phyloP scores from a whole-genome alignment of 768 basidiomycete species.

The Fomitopsis serialis region DNA sequence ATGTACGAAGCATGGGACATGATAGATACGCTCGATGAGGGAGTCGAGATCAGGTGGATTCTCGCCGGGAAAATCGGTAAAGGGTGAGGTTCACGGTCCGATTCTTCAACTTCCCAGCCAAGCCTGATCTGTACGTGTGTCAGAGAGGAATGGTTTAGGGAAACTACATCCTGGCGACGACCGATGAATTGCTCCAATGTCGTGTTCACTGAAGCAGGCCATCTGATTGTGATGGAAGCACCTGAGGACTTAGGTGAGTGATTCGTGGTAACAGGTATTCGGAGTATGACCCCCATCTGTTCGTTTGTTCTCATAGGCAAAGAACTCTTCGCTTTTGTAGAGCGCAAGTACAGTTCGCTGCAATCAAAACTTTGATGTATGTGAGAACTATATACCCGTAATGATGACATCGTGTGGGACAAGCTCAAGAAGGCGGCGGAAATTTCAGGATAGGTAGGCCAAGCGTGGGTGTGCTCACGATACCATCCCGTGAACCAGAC shows the following conservation, averaged over 20 bases:
- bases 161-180: conserved; percentile 28
- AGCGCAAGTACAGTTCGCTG: no score
- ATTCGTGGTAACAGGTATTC: no score
- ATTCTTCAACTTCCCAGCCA: background rate
- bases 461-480: no score
- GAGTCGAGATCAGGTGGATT: conserved; percentile 50
- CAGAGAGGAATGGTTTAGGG: background rate
- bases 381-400: no score
- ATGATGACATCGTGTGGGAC: no score
- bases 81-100: conserved; percentile 25
- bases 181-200: conserved; percentile 29
- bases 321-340: no score
- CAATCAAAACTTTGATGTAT: no score
- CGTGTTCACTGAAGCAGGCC: conserved; percentile 23
- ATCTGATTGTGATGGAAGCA: conserved; percentile 28
- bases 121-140: conserved; percentile 3
- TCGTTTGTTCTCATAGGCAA: no score
- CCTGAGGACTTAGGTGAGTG: conserved; percentile 23
- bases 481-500: no score
- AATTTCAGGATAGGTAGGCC: no score
- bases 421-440: no score
- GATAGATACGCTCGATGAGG: conserved; percentile 35
- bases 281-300: no score
- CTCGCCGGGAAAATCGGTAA: conserved; percentile 40
- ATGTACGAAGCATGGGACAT: conserved; percentile 34